Evolutionary conservation across 129 eudicot genomes (phyloP), one percentile per base, ranked within the genome.

Genomic region (Logfia minima): DNA sequence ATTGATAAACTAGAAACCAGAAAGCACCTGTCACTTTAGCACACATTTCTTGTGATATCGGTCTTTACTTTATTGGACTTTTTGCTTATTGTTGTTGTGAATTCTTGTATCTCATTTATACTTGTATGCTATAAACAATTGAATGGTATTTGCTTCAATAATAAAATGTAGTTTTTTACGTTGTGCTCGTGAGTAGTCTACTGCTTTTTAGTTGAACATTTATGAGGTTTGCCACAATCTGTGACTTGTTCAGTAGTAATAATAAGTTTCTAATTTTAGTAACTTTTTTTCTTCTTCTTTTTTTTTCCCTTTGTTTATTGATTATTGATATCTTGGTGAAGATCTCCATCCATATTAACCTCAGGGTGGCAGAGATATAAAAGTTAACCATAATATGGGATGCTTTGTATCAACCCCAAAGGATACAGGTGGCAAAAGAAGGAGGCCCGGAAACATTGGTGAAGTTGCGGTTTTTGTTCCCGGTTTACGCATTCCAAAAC

Each of bases 381-480:
- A 82, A 78, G 66, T 34, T 67, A 19, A 43, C n/a, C 58, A 74
- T 69, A 85, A 79, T 75, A 93, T 93, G 98, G 98, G 98, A 76
- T 93, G 98, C 84, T 64, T 89, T 78, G 85, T 76, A 70, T 93
- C 98, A 34, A 91, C 92, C 41, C 90, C 88, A 21, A 84, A 85
- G 79, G 96, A 93, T 39, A 65, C 91, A 58, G 93, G 92, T 56
- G 97, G 95, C 74, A 89, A 80, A 80, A 78, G 93, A 65, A 89
- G 92, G 81, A 75, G 91, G 81, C 98, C 97, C 56, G 83, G 85
- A 68, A 93, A 93, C 79, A 90, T 93, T 19, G 98, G 98, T 59
- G 98, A 93, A 34, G 88, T 93, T 37, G 73, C 91, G 8, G 98
- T 93, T 2, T 93, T 87, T 72, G 93, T 93, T 79, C 98, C 98